Evolutionary conservation across 495 filamentous ascomycete genomes (phyloP).

Genomic region (Schizothecium vesticola): DNA sequence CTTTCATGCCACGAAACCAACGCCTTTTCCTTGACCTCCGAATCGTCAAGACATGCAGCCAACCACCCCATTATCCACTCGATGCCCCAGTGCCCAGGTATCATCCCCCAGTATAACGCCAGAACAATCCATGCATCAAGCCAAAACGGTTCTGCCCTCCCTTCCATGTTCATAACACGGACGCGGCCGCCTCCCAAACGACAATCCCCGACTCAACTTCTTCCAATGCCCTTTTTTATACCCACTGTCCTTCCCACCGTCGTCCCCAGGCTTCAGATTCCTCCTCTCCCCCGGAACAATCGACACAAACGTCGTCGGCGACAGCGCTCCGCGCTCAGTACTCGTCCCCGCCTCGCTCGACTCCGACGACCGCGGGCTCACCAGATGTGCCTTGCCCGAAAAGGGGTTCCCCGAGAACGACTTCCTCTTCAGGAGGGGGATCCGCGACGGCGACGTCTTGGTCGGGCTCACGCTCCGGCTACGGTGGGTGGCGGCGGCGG

Average conservation of each 20-base stretch:
- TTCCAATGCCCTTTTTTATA: not conserved
- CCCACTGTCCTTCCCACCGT: not conserved
- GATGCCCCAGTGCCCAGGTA: not conserved
- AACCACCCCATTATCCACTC: not conserved
- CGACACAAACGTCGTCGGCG: not conserved
- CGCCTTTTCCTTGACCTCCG: not conserved
- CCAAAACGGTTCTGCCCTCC: not conserved
- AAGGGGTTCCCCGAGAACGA: not conserved
- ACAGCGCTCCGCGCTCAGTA: not conserved
- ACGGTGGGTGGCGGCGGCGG: not conserved
- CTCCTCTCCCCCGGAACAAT: not conserved
- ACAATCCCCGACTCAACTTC: not conserved
- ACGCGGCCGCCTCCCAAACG: not conserved
- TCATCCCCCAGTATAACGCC: not conserved
- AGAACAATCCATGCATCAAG: not conserved
- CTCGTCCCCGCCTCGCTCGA: not conserved
- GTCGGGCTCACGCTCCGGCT: not conserved
- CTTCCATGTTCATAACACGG: not conserved
- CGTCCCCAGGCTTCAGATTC: not conserved
- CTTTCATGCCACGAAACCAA: not conserved
- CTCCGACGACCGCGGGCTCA: not conserved
- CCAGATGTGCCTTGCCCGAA: not conserved
- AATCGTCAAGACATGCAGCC: not conserved
- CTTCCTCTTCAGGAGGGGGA: not conserved
- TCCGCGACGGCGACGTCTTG: not conserved